Conservation (phyloP, 2,329 filamentous ascomycete species). For the Keithomyces neogunnii region DNA sequence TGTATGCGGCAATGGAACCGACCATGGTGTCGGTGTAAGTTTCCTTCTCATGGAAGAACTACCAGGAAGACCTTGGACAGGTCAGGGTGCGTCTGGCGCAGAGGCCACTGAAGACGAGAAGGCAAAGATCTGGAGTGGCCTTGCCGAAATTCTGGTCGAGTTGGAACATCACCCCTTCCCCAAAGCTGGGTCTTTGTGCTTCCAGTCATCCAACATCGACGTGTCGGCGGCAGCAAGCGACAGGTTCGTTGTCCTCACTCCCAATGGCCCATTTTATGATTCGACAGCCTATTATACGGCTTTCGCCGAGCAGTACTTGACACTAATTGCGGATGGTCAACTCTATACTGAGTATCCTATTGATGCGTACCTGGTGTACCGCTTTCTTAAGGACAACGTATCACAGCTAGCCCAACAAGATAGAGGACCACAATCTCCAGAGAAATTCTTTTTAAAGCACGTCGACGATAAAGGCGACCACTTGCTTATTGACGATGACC, state of each 20-base stretch:
- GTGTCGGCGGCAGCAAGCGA: conserved; percentile 19
- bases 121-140: conserved; percentile 15
- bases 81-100: not conserved
- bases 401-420: not conserved
- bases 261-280: conserved; percentile 11
- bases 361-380: conserved; percentile 27
- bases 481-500: conserved; percentile 32
- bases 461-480: conserved; percentile 38
- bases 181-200: conserved; percentile 16
- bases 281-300: conserved; percentile 14
- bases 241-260: conserved; percentile 17
- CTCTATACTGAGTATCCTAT: conserved; percentile 19
- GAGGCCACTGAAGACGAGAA: not conserved
- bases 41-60: conserved; percentile 21
- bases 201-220: conserved; percentile 1
- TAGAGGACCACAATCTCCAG: not conserved
- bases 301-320: conserved; percentile 16
- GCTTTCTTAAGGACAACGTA: conserved; percentile 24
- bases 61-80: conserved; percentile 14
- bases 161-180: conserved; percentile 16
- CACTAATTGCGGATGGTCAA: conserved; percentile 21
- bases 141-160: conserved; percentile 19
- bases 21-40: conserved; percentile 17
- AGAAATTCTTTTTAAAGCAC: conserved; percentile 33
- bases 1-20: conserved; percentile 10